Conservation (phyloP, 169 alveolate genomes). For the Plasmodium vivax region DNA sequence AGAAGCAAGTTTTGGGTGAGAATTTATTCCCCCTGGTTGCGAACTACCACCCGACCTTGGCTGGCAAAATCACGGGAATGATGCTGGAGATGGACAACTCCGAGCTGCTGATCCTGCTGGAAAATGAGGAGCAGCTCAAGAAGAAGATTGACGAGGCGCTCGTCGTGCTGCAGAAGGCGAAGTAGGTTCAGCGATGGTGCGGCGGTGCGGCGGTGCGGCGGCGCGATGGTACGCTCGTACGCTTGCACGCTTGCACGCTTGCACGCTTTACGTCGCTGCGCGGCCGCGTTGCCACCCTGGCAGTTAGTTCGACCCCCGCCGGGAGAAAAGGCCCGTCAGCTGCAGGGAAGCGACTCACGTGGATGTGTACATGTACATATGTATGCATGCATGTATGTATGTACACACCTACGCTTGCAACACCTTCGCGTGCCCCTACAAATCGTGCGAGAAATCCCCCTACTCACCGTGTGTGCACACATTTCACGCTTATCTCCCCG, state of each 20-base stretch:
- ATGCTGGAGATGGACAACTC: slow-evolving; percentile 97
- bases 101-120: slow-evolving; percentile 92
- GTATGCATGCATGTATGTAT: background rate
- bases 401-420: background rate
- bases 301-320: background rate
- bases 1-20: slow-evolving; percentile 96
- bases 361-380: too few relatives aligned
- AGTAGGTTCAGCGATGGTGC: background rate
- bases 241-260: too few relatives aligned
- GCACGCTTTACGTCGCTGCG: too few relatives aligned
- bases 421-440: background rate
- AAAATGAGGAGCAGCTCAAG: slow-evolving; percentile 91
- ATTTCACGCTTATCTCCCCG: background rate
- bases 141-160: slow-evolving; percentile 94
- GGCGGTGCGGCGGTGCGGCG: too few relatives aligned
- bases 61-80: slow-evolving; percentile 96
- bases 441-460: background rate
- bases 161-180: slow-evolving; percentile 90
- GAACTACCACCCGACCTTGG: slow-evolving; percentile 93
- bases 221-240: background rate
- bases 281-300: background rate
- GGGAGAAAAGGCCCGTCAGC: background rate
- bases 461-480: background rate
- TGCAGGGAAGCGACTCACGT: background rate
- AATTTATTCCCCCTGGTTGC: slow-evolving; percentile 93